phyloP scores from a whole-genome alignment of 2,329 filamentous ascomycete species.

The Cytospora piceae region DNA sequence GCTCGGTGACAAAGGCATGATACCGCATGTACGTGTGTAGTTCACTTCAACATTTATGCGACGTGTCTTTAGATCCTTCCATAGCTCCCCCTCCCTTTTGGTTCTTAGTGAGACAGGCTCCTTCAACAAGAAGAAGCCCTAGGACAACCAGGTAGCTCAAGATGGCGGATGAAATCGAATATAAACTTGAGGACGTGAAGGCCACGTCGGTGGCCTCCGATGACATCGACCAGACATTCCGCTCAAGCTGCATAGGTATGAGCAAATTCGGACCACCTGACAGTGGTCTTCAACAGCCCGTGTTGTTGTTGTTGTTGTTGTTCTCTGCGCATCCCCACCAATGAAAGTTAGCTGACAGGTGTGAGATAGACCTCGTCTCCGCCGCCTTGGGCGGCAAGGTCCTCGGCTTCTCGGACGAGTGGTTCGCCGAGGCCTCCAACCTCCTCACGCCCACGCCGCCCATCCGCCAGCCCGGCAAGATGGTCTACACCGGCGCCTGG shows the following conservation, averaged over 20 bases:
- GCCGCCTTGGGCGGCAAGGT: constrained; percentile 57
- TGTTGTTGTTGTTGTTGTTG: no score
- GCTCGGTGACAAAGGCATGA: background rate
- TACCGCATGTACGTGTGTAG: background rate
- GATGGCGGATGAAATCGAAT: constrained; percentile 52
- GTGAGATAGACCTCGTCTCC: constrained; percentile 27
- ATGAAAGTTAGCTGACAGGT: background rate
- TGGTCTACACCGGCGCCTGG: constrained; percentile 71
- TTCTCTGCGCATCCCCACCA: background rate
- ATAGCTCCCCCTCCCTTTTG: background rate
- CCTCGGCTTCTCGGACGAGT: constrained; percentile 68
- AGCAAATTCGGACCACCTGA: constrained; percentile 35
- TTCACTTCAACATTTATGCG: background rate
- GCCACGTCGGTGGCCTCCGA: constrained; percentile 53
- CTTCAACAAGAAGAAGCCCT: background rate
- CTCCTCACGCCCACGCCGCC: constrained; percentile 66
- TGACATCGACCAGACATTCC: constrained; percentile 64
- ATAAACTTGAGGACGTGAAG: constrained; percentile 59
- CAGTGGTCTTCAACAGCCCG: background rate
- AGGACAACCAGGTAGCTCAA: background rate
- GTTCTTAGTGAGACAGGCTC: background rate
- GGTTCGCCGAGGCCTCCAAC: constrained; percentile 69
- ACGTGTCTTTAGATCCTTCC: background rate
- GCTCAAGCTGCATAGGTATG: constrained; percentile 63
- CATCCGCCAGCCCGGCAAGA: constrained; percentile 66